phyloP scores from a whole-genome alignment of 768 basidiomycete genomes.

The Lanmaoa pseudosensibilis region DNA sequence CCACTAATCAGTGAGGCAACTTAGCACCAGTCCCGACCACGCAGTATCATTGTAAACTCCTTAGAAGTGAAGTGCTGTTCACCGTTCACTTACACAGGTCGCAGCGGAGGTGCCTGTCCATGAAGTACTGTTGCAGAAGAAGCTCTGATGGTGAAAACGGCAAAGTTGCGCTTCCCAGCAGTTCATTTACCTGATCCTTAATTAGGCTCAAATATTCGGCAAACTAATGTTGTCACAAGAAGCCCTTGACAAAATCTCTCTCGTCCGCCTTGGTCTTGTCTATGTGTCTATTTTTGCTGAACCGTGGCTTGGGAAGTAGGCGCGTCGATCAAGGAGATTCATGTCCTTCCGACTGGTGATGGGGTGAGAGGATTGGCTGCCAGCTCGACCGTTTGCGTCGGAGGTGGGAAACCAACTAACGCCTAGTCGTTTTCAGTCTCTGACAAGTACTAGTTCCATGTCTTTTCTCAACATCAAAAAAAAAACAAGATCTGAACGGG shows the following conservation, averaged over 20 bases:
- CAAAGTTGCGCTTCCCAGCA: slow-evolving; percentile 17
- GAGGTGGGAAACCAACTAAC: slow-evolving; percentile 23
- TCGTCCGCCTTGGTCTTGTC: slow-evolving; percentile 8
- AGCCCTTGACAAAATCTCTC: slow-evolving; percentile 1
- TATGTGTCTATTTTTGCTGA: slow-evolving; percentile 1
- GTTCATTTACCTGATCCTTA: slow-evolving; percentile 23
- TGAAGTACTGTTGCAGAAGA: slow-evolving; percentile 7
- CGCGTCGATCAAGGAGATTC: slow-evolving; percentile 7
- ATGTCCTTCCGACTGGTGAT: slow-evolving; percentile 10
- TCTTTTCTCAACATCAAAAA: slow-evolving; percentile 5
- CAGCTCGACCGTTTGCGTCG: slow-evolving; percentile 12
- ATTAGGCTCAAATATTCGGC: slow-evolving; percentile 20
- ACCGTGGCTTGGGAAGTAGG: slow-evolving; percentile 1
- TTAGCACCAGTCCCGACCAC: background rate
- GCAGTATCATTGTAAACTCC: background rate
- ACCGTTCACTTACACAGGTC: slow-evolving; percentile 10
- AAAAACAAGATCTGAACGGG: background rate
- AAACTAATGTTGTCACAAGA: slow-evolving; percentile 14
- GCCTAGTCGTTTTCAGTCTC: slow-evolving; percentile 10
- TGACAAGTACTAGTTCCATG: slow-evolving; percentile 1
- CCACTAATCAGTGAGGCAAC: background rate
- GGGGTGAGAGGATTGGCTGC: slow-evolving; percentile 13
- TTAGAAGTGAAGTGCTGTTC: background rate
- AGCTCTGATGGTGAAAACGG: slow-evolving; percentile 9
- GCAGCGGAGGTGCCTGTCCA: background rate